Percentiles rank a stretch among this genome's conserved stretches.
Conservation (phyloP, 2,329 filamentous ascomycete species). For the Fusarium nelsonii region DNA sequence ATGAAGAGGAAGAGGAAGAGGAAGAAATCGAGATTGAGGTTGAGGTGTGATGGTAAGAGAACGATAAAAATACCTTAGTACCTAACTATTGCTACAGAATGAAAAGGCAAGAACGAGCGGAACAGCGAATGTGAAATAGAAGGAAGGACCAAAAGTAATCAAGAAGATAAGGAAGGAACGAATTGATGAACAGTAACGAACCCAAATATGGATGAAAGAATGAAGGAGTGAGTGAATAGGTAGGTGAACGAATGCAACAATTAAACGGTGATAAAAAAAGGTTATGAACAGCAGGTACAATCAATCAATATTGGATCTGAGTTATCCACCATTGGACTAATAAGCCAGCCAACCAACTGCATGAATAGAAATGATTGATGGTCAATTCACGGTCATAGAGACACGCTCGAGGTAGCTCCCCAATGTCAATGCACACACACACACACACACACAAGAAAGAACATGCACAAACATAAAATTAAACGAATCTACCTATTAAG, state of each 20-base stretch:
- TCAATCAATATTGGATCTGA: background rate
- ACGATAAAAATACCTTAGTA: background rate
- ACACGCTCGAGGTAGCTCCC: background rate
- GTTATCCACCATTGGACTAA: background rate
- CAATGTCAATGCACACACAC: slow-evolving; percentile 6
- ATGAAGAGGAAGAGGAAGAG: slow-evolving; percentile 42
- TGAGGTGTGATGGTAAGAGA: background rate
- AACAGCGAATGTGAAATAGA: slow-evolving; percentile 16
- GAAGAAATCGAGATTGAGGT: slow-evolving; percentile 17
- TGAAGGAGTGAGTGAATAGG: slow-evolving; percentile 8
- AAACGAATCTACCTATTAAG: slow-evolving; percentile 23
- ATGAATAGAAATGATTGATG: slow-evolving; percentile 14
- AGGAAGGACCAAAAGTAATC: slow-evolving; percentile 13
- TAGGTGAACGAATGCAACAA: slow-evolving; percentile 5
- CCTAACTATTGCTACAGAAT: background rate
- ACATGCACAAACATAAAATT: slow-evolving; percentile 18
- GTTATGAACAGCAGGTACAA: background rate
- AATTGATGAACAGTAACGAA: no score
- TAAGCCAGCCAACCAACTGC: background rate
- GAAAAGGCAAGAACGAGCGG: slow-evolving; percentile 1
- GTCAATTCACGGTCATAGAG: slow-evolving; percentile 1
- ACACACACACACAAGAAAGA: no score
- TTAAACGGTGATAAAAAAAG: background rate
- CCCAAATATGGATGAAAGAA: background rate
- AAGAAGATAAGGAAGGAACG: background rate